phyloP scores from a whole-genome alignment of 2,329 filamentous ascomycete species.

The Penicillium sp. region DNA sequence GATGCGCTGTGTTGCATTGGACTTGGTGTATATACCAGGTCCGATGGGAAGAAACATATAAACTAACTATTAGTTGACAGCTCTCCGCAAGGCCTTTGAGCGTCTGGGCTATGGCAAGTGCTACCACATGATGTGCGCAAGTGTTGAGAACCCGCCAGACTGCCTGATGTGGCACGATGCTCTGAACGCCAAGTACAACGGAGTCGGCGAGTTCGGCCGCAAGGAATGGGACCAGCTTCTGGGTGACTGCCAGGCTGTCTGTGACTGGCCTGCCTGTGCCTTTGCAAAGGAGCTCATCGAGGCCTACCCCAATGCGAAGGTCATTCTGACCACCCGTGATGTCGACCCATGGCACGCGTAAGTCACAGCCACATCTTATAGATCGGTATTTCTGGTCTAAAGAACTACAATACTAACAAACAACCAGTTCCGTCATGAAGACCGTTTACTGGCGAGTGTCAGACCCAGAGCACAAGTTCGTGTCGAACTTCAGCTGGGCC shows the following conservation, averaged over 20 bases:
- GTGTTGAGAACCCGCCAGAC: constrained; percentile 59
- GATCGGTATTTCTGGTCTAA: background rate
- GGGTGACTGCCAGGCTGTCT: constrained; percentile 57
- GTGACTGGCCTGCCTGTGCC: constrained; percentile 59
- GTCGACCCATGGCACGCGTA: constrained; percentile 56
- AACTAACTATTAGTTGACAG: constrained; percentile 28
- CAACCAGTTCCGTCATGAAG: constrained; percentile 50
- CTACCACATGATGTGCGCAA: constrained; percentile 66
- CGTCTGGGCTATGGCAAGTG: constrained; percentile 59
- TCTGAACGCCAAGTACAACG: constrained; percentile 54
- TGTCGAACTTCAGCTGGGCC: constrained; percentile 54
- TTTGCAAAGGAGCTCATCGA: constrained; percentile 63
- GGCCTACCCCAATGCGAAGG: constrained; percentile 63
- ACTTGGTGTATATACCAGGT: background rate
- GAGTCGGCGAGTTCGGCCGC: constrained; percentile 54
- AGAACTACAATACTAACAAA: background rate
- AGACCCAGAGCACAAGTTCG: constrained; percentile 51
- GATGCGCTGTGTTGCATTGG: background rate
- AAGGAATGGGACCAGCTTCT: constrained; percentile 62
- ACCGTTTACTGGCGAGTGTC: constrained; percentile 60
- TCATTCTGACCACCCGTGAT: constrained; percentile 59
- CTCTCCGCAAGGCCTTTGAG: constrained; percentile 57
- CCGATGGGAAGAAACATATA: background rate
- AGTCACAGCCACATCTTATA: constrained; percentile 1
- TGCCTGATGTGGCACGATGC: constrained; percentile 63